Evolutionary conservation across 441 rosid species (phyloP).

Genomic region (Erodium trifolium): DNA sequence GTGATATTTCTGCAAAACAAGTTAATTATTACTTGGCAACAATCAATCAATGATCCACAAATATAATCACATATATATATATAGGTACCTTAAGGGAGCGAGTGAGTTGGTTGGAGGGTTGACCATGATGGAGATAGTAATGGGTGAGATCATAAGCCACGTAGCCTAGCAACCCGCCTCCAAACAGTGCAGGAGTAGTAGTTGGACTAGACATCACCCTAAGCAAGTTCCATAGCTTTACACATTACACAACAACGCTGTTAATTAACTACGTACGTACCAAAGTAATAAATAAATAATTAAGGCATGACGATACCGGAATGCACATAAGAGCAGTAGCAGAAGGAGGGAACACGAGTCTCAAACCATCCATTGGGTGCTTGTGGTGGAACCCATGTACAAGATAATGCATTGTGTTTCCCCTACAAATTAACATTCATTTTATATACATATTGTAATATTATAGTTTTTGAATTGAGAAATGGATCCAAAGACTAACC

Average conservation of each 20-base stretch:
- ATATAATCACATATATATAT: background rate
- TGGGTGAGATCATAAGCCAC: conserved; percentile 34
- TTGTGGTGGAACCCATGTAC: conserved; percentile 97
- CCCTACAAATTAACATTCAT: conserved; percentile 29
- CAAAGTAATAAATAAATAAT: too few relatives aligned
- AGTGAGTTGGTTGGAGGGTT: conserved; percentile 17
- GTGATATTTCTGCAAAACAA: conserved; percentile 27
- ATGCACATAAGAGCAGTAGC: conserved; percentile 60
- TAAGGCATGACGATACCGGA: conserved; percentile 31
- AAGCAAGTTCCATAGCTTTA: conserved; percentile 26
- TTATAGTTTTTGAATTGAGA: background rate
- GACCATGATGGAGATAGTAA: conserved; percentile 38
- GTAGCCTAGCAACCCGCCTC: conserved; percentile 34
- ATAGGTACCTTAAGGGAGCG: conserved; percentile 26
- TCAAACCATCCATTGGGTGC: conserved; percentile 95
- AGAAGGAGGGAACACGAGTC: conserved; percentile 90
- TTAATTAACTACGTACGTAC: too few relatives aligned
- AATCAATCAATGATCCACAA: too few relatives aligned
- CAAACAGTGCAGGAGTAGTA: conserved; percentile 29
- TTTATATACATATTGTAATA: too few relatives aligned
- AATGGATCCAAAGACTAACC: conserved; percentile 41
- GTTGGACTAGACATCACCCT: conserved; percentile 24
- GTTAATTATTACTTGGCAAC: too few relatives aligned
- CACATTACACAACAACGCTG: too few relatives aligned
- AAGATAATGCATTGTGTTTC: conserved; percentile 86